A percentile compares a stretch with the other conserved stretches of the same genome.
Evolutionary conservation across 257 asterid genomes (phyloP).

Genomic region (Eucommia ulmoides): DNA sequence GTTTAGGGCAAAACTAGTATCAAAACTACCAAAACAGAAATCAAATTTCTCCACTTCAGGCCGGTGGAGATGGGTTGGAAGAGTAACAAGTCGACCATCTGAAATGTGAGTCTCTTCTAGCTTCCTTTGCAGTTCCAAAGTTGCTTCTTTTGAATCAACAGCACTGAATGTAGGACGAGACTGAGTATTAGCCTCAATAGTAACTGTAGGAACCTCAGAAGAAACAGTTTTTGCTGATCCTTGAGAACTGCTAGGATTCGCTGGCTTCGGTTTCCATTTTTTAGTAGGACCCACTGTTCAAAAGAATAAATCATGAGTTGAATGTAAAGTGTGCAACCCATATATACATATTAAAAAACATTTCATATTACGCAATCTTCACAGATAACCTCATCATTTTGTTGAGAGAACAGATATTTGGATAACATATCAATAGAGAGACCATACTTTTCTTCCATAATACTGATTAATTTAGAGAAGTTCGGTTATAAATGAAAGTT

Average conservation of each 20-base stretch:
- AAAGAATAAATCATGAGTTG: conserved; percentile 14
- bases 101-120: conserved; percentile 49
- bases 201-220: conserved; percentile 28
- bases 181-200: conserved; percentile 33
- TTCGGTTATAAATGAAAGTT: too few relatives aligned
- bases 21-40: conserved; percentile 92
- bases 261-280: conserved; percentile 89
- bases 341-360: too few relatives aligned
- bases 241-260: conserved; percentile 31
- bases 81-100: conserved; percentile 59
- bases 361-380: neutral
- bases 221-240: conserved; percentile 28
- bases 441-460: neutral
- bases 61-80: conserved; percentile 78
- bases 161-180: conserved; percentile 20
- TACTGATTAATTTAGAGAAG: neutral
- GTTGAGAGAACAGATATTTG: too few relatives aligned
- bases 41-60: conserved; percentile 82
- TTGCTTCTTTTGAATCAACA: conserved; percentile 36
- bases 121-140: conserved; percentile 50
- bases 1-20: conserved; percentile 47
- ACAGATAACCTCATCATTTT: neutral
- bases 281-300: conserved; percentile 45
- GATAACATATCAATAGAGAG: too few relatives aligned
- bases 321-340: neutral